These are phyloP conservation scores for Wickerhamomyces sydowiorum DNA, from an alignment of 805 yeast species.

Conservation along the genomic window DNA sequence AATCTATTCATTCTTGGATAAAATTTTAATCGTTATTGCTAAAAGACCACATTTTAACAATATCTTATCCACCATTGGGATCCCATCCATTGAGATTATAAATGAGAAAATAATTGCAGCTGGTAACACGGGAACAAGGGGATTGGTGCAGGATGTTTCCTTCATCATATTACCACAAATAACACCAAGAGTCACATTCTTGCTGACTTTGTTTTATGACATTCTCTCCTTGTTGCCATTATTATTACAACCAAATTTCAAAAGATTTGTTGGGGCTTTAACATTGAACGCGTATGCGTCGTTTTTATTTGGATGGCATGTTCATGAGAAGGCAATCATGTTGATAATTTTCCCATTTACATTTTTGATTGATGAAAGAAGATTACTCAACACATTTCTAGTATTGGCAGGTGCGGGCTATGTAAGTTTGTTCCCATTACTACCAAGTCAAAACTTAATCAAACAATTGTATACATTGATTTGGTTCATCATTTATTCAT, in stretches of 20 bases:
- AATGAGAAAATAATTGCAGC: constrained; percentile 25
- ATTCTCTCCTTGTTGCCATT: constrained; percentile 68
- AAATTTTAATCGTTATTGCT: constrained; percentile 49
- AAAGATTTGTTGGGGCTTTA: constrained; percentile 75
- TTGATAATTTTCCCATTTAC: constrained; percentile 83
- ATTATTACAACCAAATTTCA: constrained; percentile 64
- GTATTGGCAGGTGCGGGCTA: constrained; percentile 75
- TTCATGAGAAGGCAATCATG: constrained; percentile 96
- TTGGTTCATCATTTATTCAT: constrained; percentile 78
- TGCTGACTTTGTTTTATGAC: constrained; percentile 82
- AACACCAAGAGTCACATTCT: constrained; percentile 69
- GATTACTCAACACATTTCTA: constrained; percentile 66
- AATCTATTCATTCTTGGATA: constrained; percentile 75
- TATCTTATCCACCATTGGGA: constrained; percentile 28
- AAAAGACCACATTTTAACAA: constrained; percentile 31
- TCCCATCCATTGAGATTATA: constrained; percentile 26
- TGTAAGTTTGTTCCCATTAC: constrained; percentile 81
- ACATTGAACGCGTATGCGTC: constrained; percentile 90
- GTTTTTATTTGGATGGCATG: constrained; percentile 97
- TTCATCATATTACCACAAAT: constrained; percentile 79
- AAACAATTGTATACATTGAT: constrained; percentile 73
- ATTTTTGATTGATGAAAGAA: constrained; percentile 63
- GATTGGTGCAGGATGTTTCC: constrained; percentile 86
- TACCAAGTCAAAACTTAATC: constrained; percentile 73
- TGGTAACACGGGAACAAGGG: constrained; percentile 59